These are phyloP conservation scores for Cladosporium austrohemisphaericum DNA, from an alignment of 2,329 filamentous ascomycete genomes.

Conservation along the genomic window DNA sequence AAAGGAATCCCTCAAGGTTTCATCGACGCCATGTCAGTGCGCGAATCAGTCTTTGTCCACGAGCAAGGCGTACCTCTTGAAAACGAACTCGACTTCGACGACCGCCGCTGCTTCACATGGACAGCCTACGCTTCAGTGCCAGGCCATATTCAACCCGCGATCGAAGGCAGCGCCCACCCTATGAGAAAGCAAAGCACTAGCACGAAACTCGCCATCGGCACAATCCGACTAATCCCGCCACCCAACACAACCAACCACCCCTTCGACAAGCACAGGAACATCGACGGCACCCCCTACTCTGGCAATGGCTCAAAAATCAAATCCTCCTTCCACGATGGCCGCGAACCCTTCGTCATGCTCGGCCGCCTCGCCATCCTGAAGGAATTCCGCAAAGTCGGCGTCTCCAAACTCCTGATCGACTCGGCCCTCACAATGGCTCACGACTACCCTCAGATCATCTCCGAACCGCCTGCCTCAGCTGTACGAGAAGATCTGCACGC, in stretches of 20 bases:
- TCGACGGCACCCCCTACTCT: constrained; percentile 22
- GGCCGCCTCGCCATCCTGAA: constrained; percentile 70
- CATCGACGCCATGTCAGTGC: constrained; percentile 55
- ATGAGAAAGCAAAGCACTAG: constrained; percentile 35
- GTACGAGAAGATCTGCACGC: constrained; percentile 32
- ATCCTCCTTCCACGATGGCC: constrained; percentile 55
- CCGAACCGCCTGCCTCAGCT: constrained; percentile 33
- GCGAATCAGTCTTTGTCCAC: constrained; percentile 54
- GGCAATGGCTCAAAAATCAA: constrained; percentile 14
- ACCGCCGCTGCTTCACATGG: constrained; percentile 67
- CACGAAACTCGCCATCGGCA: constrained; percentile 61
- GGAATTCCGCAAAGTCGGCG: constrained; percentile 43
- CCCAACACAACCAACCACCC: constrained; percentile 51
- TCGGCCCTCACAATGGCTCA: constrained; percentile 65
- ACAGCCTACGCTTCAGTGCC: constrained; percentile 69
- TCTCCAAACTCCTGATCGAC: constrained; percentile 64
- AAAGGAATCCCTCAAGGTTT: constrained; percentile 43
- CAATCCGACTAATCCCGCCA: constrained; percentile 76
- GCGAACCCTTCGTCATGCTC: constrained; percentile 77
- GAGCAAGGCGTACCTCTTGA: constrained; percentile 57
- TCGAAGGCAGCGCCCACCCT: neutral
- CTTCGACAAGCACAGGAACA: constrained; percentile 15
- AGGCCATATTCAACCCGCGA: constrained; percentile 22
- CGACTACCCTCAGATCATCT: constrained; percentile 51
- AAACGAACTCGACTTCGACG: constrained; percentile 77